These are phyloP conservation scores for Eimeria maxima DNA, from an alignment of 169 alveolate genomes.

Conservation along the genomic window DNA sequence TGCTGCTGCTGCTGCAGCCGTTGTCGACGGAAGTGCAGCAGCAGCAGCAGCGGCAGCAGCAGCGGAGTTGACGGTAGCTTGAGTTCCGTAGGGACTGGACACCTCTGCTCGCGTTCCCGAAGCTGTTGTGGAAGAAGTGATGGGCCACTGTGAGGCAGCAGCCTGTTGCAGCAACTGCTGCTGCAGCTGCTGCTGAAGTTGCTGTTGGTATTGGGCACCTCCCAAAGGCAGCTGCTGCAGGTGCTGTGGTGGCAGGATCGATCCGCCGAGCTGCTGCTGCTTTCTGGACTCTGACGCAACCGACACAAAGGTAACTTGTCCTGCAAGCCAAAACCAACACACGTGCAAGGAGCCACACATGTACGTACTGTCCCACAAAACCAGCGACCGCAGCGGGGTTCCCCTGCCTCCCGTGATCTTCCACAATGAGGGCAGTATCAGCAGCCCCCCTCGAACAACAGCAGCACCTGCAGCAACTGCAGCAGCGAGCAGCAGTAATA, in stretches of 20 bases:
- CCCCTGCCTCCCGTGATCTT: neutral
- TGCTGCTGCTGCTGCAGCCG: conserved; percentile 53
- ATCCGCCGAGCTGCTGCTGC: conserved; percentile 58
- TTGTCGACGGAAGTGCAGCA: neutral
- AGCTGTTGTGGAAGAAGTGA: conserved; percentile 3
- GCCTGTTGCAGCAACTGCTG: conserved; percentile 70
- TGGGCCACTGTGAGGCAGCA: conserved; percentile 54
- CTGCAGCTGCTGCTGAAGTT: conserved; percentile 58
- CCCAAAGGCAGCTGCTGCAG: conserved; percentile 67
- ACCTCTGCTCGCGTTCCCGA: conserved; percentile 33
- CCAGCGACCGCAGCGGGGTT: neutral
- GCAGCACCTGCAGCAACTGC: neutral
- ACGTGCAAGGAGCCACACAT: neutral
- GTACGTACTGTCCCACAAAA: neutral
- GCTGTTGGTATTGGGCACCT: conserved; percentile 54
- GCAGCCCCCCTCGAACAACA: neutral
- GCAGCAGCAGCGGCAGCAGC: conserved; percentile 63
- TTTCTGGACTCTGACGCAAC: conserved; percentile 73
- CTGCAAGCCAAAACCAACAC: conserved; percentile 35
- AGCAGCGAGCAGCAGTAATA: neutral
- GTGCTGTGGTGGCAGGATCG: conserved; percentile 54
- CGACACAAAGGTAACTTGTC: conserved; percentile 77
- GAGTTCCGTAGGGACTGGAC: conserved; percentile 68
- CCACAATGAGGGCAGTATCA: neutral
- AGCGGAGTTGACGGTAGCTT: conserved; percentile 32